Base-by-base conservation (phyloP, 306 rosid species). In the Malus domestica region DNA sequence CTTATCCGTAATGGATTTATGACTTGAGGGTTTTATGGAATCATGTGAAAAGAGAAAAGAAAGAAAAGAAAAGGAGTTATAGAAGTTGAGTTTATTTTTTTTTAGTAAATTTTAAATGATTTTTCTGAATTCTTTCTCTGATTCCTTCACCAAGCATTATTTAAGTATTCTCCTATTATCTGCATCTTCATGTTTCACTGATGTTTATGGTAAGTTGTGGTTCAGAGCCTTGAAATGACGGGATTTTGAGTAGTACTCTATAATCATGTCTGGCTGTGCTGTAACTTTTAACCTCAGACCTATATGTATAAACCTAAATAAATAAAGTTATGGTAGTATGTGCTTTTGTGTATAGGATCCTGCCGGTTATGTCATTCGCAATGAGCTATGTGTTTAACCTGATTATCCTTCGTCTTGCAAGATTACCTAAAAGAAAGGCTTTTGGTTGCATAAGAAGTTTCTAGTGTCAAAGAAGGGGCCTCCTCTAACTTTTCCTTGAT, bases 401-500 rank as follows among this genome's bases (percentile, higher is more conserved):
- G 35, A 13, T 75, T 18, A 55, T 61, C n/a, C 30, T 15, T 68
- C 10, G 14, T 58, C 6, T 59, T 45, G 61, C 80, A 83, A 83
- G 83, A 54, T 51, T 46, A 63, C 16, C 30, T 29, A 75, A 64
- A 74, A 64, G 45, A 42, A 68, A 54, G n/a, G 61, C 59, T 33
- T 51, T 23, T 38, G 64, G 33, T 38, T 46, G 77, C 71, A n/a
- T 40, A 67, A 67, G 64, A 45, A 65, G 67, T 65, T 71, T 29
- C 55, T 49, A 1, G 6, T 49, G 20, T 51, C 32, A 35, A 35
- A 44, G 30, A 67, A 72, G 42, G 23, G 66, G 70, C 46, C 77
- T 25, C 66, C 33, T 25, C 29, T 20, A 35, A 52, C 44, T 54
- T 67, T 38, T 67, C 55, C 44, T 76, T 62, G 32, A 29, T 44